Evolutionary conservation across 2,329 filamentous ascomycete species (phyloP).

Genomic region (Aspergillus sp.): DNA sequence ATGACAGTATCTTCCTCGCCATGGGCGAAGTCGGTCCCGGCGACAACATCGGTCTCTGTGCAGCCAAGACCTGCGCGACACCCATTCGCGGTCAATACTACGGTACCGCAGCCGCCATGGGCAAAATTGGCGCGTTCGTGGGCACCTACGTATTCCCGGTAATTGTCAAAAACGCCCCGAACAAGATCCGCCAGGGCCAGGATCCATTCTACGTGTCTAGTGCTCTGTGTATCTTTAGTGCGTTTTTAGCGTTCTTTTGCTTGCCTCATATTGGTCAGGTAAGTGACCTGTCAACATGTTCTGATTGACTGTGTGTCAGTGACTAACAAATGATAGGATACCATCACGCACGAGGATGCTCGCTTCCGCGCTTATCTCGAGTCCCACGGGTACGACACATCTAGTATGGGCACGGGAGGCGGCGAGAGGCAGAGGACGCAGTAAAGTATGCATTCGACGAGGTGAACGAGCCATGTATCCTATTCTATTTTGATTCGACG

Average conservation of each 20-base stretch:
- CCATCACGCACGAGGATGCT: conserved; percentile 75
- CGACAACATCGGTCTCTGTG: conserved; percentile 86
- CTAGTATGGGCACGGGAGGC: conserved; percentile 50
- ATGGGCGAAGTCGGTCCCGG: conserved; percentile 82
- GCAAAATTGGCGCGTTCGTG: conserved; percentile 68
- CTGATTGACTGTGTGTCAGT: no score
- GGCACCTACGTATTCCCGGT: conserved; percentile 81
- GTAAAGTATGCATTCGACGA: not conserved
- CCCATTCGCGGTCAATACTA: conserved; percentile 79
- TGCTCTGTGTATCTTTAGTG: conserved; percentile 73
- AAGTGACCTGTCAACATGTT: not conserved
- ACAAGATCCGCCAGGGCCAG: conserved; percentile 65
- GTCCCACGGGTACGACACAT: conserved; percentile 73
- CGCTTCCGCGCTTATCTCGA: conserved; percentile 74
- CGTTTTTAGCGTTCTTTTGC: conserved; percentile 64
- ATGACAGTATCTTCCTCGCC: conserved; percentile 65
- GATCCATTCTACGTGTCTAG: conserved; percentile 90
- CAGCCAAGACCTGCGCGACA: conserved; percentile 84
- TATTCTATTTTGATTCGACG: not conserved
- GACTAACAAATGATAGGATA: conserved; percentile 58
- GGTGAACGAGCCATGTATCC: not conserved
- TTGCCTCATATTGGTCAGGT: conserved; percentile 72
- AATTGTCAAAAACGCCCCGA: conserved; percentile 60
- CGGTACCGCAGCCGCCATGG: conserved; percentile 51
- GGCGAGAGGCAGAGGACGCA: not conserved